A percentile compares a stretch with the other conserved stretches of the same genome.
phyloP scores from a whole-genome alignment of 2,329 filamentous ascomycete genomes.

The Penicillium glabrum region DNA sequence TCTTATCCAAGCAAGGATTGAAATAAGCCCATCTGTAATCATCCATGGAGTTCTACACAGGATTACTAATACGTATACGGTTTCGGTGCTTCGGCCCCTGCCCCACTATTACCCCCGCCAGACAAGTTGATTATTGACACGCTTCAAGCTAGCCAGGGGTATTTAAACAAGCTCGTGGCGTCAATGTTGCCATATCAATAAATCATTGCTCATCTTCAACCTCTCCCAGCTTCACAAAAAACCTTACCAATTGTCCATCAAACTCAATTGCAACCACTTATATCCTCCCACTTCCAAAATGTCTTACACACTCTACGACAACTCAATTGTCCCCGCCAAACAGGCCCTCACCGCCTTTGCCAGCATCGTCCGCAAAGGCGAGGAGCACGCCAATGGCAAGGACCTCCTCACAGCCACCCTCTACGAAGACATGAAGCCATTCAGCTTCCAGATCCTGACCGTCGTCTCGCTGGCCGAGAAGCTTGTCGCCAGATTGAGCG shows the following conservation, averaged over 20 bases:
- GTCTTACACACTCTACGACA: constrained; percentile 1
- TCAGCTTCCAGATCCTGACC: neutral
- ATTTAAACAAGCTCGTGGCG: neutral
- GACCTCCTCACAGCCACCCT: neutral
- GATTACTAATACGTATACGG: neutral
- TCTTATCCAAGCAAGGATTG: neutral
- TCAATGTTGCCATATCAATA: constrained; percentile 1
- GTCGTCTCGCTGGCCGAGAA: neutral
- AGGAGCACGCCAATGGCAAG: neutral
- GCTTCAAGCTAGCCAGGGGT: neutral
- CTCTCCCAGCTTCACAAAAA: neutral
- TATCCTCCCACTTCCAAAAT: neutral
- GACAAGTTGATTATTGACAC: neutral
- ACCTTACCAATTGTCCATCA: neutral
- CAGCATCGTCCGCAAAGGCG: neutral
- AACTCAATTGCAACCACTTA: neutral
- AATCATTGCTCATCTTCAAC: constrained; percentile 1
- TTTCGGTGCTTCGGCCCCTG: neutral
- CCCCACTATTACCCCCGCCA: neutral
- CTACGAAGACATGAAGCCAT: constrained; percentile 3
- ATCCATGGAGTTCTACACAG: neutral
- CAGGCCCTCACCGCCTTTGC: neutral
- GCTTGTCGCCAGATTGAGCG: neutral
- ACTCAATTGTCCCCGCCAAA: neutral
- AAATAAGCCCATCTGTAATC: neutral